A percentile compares a stretch with the other conserved stretches of the same genome.
Evolutionary conservation across 352 stramenopile species (phyloP).

Genomic region (Achlya hypogyna): DNA sequence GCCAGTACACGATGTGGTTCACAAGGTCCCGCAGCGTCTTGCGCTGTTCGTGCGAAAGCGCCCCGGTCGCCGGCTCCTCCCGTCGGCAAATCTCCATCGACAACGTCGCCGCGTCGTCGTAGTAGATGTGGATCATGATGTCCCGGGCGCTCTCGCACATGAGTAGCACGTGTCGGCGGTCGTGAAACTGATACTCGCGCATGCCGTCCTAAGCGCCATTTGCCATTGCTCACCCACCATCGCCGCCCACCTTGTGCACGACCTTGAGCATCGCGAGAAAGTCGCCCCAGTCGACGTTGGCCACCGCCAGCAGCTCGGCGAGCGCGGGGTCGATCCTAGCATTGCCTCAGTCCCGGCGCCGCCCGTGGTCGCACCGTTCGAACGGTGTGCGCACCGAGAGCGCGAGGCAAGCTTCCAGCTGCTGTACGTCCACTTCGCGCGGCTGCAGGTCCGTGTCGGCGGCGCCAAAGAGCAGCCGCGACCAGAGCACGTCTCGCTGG

Average conservation of each 20-base stretch:
- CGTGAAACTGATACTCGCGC: conserved; percentile 79
- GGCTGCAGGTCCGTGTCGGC: conserved; percentile 30
- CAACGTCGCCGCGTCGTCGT: conserved; percentile 21
- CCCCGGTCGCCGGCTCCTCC: conserved; percentile 65
- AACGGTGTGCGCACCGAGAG: conserved; percentile 75
- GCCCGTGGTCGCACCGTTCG: conserved; percentile 29
- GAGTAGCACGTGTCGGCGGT: conserved; percentile 63
- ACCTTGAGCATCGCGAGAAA: conserved; percentile 61
- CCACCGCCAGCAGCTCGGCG: conserved; percentile 49
- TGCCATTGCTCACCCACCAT: no score
- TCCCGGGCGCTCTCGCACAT: conserved; percentile 76
- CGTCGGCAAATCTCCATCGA: conserved; percentile 77
- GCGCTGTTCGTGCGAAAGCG: conserved; percentile 72
- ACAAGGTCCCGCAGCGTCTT: conserved; percentile 79
- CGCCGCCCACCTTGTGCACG: conserved; percentile 38
- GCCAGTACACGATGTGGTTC: conserved; percentile 83
- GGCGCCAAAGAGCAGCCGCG: conserved; percentile 49
- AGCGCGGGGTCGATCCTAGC: conserved; percentile 60
- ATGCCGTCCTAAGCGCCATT: conserved; percentile 33
- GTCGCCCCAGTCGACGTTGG: conserved; percentile 70
- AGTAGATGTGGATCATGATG: conserved; percentile 74
- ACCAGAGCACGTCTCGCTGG: conserved; percentile 78
- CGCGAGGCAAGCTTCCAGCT: conserved; percentile 74
- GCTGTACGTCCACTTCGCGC: conserved; percentile 65
- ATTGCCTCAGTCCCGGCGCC: no score